Evolutionary conservation across 2,329 filamentous ascomycete genomes (phyloP), one percentile per base, ranked within the genome.

Genomic region (Stagonosporopsis chrysanthemi): DNA sequence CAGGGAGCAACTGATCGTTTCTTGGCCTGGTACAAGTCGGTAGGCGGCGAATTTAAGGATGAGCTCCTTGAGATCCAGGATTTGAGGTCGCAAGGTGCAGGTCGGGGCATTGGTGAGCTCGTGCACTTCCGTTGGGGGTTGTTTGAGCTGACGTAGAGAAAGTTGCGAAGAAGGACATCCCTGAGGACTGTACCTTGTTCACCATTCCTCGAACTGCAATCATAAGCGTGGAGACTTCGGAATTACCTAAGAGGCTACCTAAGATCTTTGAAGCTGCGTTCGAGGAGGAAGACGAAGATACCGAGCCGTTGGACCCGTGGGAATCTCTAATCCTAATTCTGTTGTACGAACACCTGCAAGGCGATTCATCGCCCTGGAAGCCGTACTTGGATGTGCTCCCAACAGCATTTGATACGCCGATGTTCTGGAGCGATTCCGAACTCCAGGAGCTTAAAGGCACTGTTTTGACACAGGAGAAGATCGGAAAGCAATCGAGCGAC

Each of bases 341-440:
- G 57, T 11, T 69, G 7, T 65, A 66, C n/a, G 66, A 69, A 23
- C 45, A 62, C 23, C 23, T 69, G 6, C 65, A 65, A 22, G 66
- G 65, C 28, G 58, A 63, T 11, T 50, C 47, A 15, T 69, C 66
- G 0, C 53, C 40, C 17, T 69, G 66, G 66, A 69, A 69, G 39
- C 63, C 66, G 4, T 69, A 69, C 31, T 31, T 69, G 4, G 63
- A 67, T 23, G 52, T 69, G 1, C 40, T 69, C 4, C 66, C 66
- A 6, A 54, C 50, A 2, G 56, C 29, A 8, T 69, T 69, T 17
- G 60, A 67, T n/a, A 69, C 66, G 11, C 66, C 66, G 1, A 62
- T 69, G 23, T 67, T 67, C 43, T 69, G 66, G 66, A 44, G 60
- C 1, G 57, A 63, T 1, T 23, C 52, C 2, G 66, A 69, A 35